Evolutionary conservation across 192 early-diverging fungal genomes (phyloP).

Genomic region (Neocallimastix lanati): DNA sequence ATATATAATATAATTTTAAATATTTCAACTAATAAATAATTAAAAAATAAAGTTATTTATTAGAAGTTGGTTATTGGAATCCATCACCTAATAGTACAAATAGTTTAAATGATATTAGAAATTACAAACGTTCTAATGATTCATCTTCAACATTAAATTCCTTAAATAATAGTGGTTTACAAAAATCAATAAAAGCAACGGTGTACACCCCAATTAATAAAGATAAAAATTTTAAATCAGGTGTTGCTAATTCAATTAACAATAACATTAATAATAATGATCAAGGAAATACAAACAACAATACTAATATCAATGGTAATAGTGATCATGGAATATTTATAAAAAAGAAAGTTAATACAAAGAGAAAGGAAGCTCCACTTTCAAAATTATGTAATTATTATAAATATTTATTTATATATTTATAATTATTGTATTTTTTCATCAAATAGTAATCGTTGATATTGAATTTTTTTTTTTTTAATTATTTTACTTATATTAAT

Average conservation of each 20-base stretch:
- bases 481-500: no score
- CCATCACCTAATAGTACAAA: neutral
- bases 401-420: neutral
- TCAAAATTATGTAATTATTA: neutral
- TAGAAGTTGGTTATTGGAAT: neutral
- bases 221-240: neutral
- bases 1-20: no score
- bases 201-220: neutral
- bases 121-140: neutral
- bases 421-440: no score
- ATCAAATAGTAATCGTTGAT: no score
- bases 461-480: no score
- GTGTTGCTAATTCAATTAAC: neutral
- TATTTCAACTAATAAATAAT: no score
- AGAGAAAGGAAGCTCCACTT: neutral
- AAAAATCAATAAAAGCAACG: neutral
- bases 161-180: neutral
- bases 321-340: neutral
- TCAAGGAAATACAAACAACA: no score
- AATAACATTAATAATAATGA: neutral
- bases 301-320: neutral
- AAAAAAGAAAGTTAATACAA: neutral
- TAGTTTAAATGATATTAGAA: neutral
- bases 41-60: neutral
- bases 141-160: neutral